Percentiles rank a stretch among this genome's conserved stretches.
Evolutionary conservation across 2,329 filamentous ascomycete genomes (phyloP).

Genomic region (Microdochium bolleyi): DNA sequence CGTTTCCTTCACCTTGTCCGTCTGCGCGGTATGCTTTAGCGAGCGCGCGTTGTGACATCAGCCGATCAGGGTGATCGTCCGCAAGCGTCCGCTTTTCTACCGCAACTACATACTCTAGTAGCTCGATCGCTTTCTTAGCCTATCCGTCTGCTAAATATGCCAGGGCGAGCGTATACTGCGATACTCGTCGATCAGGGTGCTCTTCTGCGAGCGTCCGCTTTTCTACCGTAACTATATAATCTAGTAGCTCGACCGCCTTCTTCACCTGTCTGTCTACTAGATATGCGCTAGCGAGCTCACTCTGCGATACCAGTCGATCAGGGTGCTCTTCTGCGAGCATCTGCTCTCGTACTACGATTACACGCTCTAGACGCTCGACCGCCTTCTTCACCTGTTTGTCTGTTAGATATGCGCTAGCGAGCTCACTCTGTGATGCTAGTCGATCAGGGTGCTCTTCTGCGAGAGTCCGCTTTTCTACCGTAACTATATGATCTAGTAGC

Average conservation of each 20-base stretch:
- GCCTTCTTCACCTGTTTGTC: slow-evolving; percentile 3
- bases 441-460: background rate
- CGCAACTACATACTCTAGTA: no score
- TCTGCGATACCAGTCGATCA: slow-evolving; percentile 3
- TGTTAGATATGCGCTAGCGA: background rate
- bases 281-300: slow-evolving; percentile 7
- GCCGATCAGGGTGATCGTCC: no score
- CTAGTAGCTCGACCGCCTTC: slow-evolving; percentile 4
- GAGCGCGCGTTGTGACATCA: no score
- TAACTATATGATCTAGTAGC: background rate
- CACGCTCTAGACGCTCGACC: slow-evolving; percentile 4
- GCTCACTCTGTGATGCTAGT: background rate
- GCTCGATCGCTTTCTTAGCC: background rate
- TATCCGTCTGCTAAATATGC: no score
- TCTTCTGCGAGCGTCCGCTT: no score
- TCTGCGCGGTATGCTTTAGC: no score
- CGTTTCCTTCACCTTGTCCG: no score
- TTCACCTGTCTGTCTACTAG: background rate
- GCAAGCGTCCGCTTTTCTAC: no score
- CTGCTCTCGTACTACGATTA: background rate
- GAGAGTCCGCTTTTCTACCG: background rate
- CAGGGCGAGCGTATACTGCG: no score
- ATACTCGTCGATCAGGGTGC: no score
- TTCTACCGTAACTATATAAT: no score
- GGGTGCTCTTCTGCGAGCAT: background rate